These are phyloP conservation scores for Fusarium sarcochroum DNA, from an alignment of 2,329 filamentous ascomycete genomes.

Conservation along the genomic window DNA sequence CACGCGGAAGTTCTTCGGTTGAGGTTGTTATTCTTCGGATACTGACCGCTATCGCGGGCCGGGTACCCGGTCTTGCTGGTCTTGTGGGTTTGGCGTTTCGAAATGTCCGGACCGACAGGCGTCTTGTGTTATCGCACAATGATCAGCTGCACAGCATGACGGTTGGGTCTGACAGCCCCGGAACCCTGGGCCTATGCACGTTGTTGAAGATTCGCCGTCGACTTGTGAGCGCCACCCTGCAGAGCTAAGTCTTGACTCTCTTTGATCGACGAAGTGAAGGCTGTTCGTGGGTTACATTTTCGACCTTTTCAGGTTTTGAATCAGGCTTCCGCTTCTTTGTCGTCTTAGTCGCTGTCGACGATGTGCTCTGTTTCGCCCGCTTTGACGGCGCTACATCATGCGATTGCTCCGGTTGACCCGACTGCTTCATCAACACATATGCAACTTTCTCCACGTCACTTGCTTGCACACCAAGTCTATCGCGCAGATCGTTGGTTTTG, in stretches of 20 bases:
- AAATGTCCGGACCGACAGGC: conserved; percentile 7
- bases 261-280: conserved; percentile 46
- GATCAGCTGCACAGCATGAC: conserved; percentile 8
- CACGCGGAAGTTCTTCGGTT: conserved; percentile 46
- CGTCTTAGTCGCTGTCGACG: conserved; percentile 2
- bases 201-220: not conserved
- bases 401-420: conserved; percentile 23
- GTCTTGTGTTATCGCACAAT: conserved; percentile 5
- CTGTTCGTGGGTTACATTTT: conserved; percentile 32
- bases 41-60: conserved; percentile 43
- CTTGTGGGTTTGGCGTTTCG: conserved; percentile 10
- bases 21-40: conserved; percentile 44
- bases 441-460: conserved; percentile 79
- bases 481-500: conserved; percentile 58
- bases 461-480: conserved; percentile 68
- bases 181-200: not conserved
- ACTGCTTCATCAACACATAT: conserved; percentile 73
- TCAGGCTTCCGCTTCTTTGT: conserved; percentile 44
- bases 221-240: conserved; percentile 4
- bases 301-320: conserved; percentile 13
- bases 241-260: conserved; percentile 36
- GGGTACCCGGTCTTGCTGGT: conserved; percentile 41
- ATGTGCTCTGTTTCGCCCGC: conserved; percentile 16
- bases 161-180: not conserved
- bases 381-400: conserved; percentile 17